A percentile compares a stretch with the other conserved stretches of the same genome.
Evolutionary conservation across 192 early-diverging fungal genomes (phyloP).

Genomic region (Backusella tuberculispora): DNA sequence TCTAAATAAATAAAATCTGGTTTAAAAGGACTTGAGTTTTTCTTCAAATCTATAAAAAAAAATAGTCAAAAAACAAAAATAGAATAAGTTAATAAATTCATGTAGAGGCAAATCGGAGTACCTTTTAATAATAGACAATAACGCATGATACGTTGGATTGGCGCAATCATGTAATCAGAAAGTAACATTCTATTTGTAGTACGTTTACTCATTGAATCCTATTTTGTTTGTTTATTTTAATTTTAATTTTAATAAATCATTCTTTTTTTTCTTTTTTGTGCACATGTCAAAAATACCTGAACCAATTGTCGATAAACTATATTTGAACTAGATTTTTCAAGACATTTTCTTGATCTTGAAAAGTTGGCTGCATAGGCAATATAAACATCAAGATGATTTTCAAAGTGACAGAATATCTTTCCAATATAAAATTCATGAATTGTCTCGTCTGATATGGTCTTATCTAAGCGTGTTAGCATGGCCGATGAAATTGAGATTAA

Average conservation of each 20-base stretch:
- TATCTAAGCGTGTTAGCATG: constrained; percentile 17
- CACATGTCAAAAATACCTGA: constrained; percentile 22
- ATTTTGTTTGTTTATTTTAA: not conserved
- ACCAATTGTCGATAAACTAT: constrained; percentile 36
- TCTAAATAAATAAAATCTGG: constrained; percentile 31
- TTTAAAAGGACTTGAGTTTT: constrained; percentile 34
- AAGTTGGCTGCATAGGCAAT: constrained; percentile 39
- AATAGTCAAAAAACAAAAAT: too few species aligned
- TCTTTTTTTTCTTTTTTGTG: not conserved
- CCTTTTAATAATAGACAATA: constrained; percentile 70
- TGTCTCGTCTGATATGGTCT: constrained; percentile 1
- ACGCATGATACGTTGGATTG: constrained; percentile 75
- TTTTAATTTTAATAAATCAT: too few species aligned
- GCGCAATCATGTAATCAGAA: constrained; percentile 74
- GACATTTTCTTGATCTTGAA: constrained; percentile 25
- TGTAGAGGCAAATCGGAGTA: not conserved
- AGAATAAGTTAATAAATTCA: not conserved
- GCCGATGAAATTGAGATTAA: constrained; percentile 33
- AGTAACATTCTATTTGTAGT: constrained; percentile 59
- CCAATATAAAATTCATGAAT: constrained; percentile 5
- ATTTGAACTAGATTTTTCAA: constrained; percentile 33
- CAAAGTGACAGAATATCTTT: constrained; percentile 34
- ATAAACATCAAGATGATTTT: constrained; percentile 36
- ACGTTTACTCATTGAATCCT: constrained; percentile 40
- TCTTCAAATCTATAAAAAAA: constrained; percentile 36